These are phyloP conservation scores for Venturia pyrina DNA, from an alignment of 2,329 filamentous ascomycete species.

Conservation along the genomic window DNA sequence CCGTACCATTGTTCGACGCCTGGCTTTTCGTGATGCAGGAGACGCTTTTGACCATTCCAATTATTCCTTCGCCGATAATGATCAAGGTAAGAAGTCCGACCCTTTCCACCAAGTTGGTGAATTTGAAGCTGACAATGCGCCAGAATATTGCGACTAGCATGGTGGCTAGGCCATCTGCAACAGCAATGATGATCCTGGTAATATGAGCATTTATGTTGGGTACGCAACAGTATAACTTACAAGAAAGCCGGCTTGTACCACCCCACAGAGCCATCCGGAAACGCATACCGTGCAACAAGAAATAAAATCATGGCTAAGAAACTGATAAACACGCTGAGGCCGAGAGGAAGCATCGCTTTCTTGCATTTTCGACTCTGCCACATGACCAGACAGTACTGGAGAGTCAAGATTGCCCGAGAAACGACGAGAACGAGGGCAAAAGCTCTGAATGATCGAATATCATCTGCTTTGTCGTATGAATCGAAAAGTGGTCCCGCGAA, in stretches of 20 bases:
- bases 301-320: neutral
- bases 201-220: slow-evolving; percentile 20
- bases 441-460: slow-evolving; percentile 3
- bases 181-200: slow-evolving; percentile 41
- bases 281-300: neutral
- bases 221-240: neutral
- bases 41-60: slow-evolving; percentile 43
- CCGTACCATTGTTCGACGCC: neutral
- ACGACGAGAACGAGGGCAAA: slow-evolving; percentile 8
- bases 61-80: slow-evolving; percentile 52
- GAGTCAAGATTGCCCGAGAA: neutral
- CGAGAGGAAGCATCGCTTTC: slow-evolving; percentile 7
- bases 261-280: neutral
- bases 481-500: slow-evolving; percentile 54
- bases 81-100: slow-evolving; percentile 51
- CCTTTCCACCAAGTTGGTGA: slow-evolving; percentile 48
- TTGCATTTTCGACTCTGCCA: slow-evolving; percentile 7
- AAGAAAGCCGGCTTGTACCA: slow-evolving; percentile 1
- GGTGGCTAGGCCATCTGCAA: slow-evolving; percentile 40
- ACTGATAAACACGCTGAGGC: neutral
- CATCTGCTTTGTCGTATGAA: slow-evolving; percentile 24
- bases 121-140: slow-evolving; percentile 43
- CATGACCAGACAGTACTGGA: slow-evolving; percentile 6
- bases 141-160: slow-evolving; percentile 42
- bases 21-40: slow-evolving; percentile 14